Conservation (phyloP, 148 eudicot genomes). For the Chenopodium quinoa region DNA sequence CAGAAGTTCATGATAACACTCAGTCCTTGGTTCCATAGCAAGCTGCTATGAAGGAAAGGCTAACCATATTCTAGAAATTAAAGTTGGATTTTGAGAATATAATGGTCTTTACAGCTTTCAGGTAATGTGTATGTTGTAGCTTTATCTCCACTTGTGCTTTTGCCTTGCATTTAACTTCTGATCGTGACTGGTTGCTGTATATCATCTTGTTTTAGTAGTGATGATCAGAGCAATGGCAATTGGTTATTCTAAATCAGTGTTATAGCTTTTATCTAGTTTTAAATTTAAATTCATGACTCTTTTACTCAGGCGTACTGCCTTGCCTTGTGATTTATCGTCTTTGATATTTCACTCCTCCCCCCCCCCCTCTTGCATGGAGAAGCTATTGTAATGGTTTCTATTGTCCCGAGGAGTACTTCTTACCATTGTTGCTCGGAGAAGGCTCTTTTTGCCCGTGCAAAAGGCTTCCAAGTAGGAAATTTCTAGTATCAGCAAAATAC, state of each 20-base stretch:
- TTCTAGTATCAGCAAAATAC: no score
- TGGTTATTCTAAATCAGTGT: constrained; percentile 5
- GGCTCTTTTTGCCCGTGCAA: no score
- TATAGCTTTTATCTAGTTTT: not conserved
- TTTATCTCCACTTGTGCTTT: constrained; percentile 17
- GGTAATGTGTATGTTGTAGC: constrained; percentile 36
- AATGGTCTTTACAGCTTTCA: constrained; percentile 16
- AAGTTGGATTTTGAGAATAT: constrained; percentile 9
- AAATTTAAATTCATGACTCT: not conserved
- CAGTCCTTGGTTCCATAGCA: constrained; percentile 36
- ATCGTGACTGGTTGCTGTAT: constrained; percentile 32
- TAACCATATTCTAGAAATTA: constrained; percentile 10
- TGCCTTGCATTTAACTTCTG: constrained; percentile 20
- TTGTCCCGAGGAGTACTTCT: not conserved
- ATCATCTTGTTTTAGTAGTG: constrained; percentile 31
- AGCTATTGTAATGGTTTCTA: not conserved
- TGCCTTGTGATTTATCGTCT: constrained; percentile 3
- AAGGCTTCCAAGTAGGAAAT: no score
- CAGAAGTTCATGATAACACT: constrained; percentile 25
- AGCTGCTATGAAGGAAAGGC: constrained; percentile 1
- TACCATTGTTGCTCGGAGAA: no score
- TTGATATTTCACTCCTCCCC: no score
- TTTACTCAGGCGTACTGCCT: not conserved
- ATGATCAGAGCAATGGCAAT: constrained; percentile 25
- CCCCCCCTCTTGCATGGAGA: not conserved